Base-by-base conservation (phyloP, 2,329 filamentous ascomycete genomes). In the Exutisphaerella laricina region DNA sequence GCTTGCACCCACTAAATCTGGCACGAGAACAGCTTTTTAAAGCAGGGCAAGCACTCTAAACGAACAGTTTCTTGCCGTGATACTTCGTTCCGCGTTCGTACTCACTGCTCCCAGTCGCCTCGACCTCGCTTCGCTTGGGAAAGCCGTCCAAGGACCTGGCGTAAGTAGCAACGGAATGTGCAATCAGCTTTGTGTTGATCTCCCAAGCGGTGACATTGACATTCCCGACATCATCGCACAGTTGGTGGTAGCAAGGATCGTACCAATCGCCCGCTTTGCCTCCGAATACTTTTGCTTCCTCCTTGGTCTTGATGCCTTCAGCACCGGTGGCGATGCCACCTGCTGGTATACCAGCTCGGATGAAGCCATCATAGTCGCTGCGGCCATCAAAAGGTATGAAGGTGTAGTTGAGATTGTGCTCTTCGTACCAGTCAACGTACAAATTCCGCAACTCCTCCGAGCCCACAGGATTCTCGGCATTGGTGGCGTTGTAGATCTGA, bases 131-230 rank as follows among this genome's bases (percentile, higher is more conserved):
- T 18, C 53, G 36, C 45, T 56, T 50, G 4, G 54, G 53, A 64
- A 85, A 83, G 7, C 73, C 78, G 4, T 82, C 69, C 50, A 85
- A 80, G 0, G 79, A 83, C 3, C 67, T 60, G 8, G 82, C 82
- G 55, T 79, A 87, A 0, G 78, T 82, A 1, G 82, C 84, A n/a
- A 86, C 78, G 1, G 80, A 80, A 63, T 85, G 80, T 2, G 84
- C 83, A 52, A 88, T 82, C 36, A 70, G 74, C 61, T 73, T 70
- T 5, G 71, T 69, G 56, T 78, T 79, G 48, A 73, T 61, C 45
- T 74, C 67, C 66, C 74, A 79, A 5, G 75, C 74, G 4, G 69
- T 68, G 30, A 66, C 59, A 51, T 74, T 72, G 33, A 79, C 55
- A 56, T 80, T 80, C 39, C 62, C 66, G 18, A 74, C 57, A 39